Base-by-base conservation (phyloP, 345 rosid species). In the Abelmoschus esculentus region DNA sequence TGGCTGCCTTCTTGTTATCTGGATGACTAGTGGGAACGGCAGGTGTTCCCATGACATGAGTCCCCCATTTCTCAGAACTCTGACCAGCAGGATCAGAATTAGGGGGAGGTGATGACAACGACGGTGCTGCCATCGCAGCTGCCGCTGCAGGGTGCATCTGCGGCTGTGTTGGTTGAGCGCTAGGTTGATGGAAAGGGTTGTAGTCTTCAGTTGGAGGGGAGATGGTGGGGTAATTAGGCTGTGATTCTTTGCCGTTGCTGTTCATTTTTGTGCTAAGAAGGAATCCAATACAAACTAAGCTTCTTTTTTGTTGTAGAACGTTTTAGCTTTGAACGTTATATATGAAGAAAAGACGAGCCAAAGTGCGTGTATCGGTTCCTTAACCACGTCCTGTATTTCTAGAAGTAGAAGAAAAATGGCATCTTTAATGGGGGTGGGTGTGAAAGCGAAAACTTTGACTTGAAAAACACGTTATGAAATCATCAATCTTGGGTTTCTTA, bases 1-100 rank as follows among this genome's bases (percentile, higher is more conserved):
- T 46, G 59, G 90, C 88, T 1, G 90, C 88, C 69, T 84, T 84
- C 73, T 82, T 76, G 81, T 84, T 86, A 70, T 84, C 86, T 2
- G 88, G 86, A 32, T 86, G 90, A 54, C 75, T 68, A 1, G 86
- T 79, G 14, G 90, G 86, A 13, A 76, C 86, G 1, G 88, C 83
- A 1, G 90, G 90, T 0, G 82, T 58, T 44, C 88, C 88, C 90
- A 86, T 86, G 32, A 79, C 79, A 62, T 73, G 79, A 50, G 86
- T 80, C 69, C 87, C 90, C 87, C 84, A 80, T 76, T 82, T 82
- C 73, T 77, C 84, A 2, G 77, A 19, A 17, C 56, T 60, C 14
- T 52, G 74, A 15, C 31, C 75, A 66, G 18, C 11, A 4, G 34
- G 58, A 6, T 36, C 40, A 36, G 40, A 36, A 36, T 36, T 7